Conservation (phyloP, 1,284 basidiomycete species). For the Trichosporon ovoides region DNA sequence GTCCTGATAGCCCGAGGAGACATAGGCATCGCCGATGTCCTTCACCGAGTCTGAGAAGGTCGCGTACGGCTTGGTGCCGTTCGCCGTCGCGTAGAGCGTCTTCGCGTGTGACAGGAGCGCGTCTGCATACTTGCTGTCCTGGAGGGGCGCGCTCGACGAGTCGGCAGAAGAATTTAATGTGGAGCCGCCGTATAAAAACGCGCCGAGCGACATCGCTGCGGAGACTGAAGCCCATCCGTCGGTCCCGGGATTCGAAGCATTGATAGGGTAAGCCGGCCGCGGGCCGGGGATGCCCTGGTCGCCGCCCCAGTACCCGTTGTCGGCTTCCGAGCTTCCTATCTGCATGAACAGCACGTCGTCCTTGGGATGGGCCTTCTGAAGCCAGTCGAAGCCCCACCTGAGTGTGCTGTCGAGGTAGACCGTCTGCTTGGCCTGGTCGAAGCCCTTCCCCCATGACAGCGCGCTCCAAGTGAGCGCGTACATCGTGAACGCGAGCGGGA, state of each 20-base stretch:
- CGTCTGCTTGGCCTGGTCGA: constrained; percentile 75
- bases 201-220: constrained; percentile 79
- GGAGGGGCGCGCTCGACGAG: constrained; percentile 58
- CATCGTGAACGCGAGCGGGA: constrained; percentile 69
- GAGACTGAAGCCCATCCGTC: constrained; percentile 78
- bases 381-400: constrained; percentile 85
- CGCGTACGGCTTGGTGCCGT: constrained; percentile 48
- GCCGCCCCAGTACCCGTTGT: constrained; percentile 73
- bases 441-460: constrained; percentile 73
- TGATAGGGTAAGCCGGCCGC: constrained; percentile 71
- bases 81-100: constrained; percentile 66
- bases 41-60: constrained; percentile 58
- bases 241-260: constrained; percentile 71
- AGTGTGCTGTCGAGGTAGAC: constrained; percentile 80
- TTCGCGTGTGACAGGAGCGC: constrained; percentile 67
- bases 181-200: constrained; percentile 67
- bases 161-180: constrained; percentile 49
- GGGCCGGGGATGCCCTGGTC: constrained; percentile 69
- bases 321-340: constrained; percentile 62
- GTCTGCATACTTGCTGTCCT: constrained; percentile 65
- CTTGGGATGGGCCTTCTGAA: constrained; percentile 72
- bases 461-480: constrained; percentile 84
- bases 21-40: constrained; percentile 60
- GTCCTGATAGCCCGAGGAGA: constrained; percentile 58
- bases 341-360: constrained; percentile 71